A percentile compares a stretch with the other conserved stretches of the same genome.
Evolutionary conservation across 495 filamentous ascomycete species (phyloP).

Genomic region (Mycothermus thermophilus): DNA sequence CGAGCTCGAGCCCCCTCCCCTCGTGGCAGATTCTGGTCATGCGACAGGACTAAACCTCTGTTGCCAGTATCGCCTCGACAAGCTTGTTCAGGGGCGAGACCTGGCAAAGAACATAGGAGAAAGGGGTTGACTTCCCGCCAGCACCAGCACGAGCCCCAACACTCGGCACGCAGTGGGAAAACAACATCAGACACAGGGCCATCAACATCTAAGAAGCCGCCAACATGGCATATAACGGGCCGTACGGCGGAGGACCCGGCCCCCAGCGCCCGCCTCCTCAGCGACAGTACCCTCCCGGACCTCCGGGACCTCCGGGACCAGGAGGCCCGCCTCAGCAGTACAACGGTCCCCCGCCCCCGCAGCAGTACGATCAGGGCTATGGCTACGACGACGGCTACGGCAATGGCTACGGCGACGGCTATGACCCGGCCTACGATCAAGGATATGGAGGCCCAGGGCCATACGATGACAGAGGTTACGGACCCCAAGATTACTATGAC

Average conservation of each 20-base stretch:
- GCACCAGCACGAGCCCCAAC: no score
- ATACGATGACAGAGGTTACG: conserved; percentile 38
- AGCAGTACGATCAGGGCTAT: conserved; percentile 38
- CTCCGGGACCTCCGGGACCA: no score
- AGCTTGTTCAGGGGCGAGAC: no score
- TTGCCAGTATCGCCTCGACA: no score
- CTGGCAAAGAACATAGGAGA: no score
- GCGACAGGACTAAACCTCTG: no score
- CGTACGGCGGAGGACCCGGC: conserved; percentile 34
- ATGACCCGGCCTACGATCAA: conserved; percentile 29
- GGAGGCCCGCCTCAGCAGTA: conserved; percentile 30
- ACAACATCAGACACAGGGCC: no score
- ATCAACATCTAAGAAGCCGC: no score
- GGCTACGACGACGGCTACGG: conserved; percentile 23
- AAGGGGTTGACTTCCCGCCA: no score
- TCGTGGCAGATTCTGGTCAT: no score
- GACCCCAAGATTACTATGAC: conserved; percentile 39
- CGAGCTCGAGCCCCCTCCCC: no score
- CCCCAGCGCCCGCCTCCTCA: conserved; percentile 37
- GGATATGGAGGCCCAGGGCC: conserved; percentile 28
- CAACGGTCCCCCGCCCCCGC: conserved; percentile 33
- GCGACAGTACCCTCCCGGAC: conserved; percentile 28
- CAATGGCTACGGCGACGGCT: conserved; percentile 37
- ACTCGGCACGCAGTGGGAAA: no score
- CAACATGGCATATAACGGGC: conserved; percentile 37